Evolutionary conservation across 345 rosid genomes (phyloP), one percentile per base, ranked within the genome.

Genomic region (Reutealis trisperma): DNA sequence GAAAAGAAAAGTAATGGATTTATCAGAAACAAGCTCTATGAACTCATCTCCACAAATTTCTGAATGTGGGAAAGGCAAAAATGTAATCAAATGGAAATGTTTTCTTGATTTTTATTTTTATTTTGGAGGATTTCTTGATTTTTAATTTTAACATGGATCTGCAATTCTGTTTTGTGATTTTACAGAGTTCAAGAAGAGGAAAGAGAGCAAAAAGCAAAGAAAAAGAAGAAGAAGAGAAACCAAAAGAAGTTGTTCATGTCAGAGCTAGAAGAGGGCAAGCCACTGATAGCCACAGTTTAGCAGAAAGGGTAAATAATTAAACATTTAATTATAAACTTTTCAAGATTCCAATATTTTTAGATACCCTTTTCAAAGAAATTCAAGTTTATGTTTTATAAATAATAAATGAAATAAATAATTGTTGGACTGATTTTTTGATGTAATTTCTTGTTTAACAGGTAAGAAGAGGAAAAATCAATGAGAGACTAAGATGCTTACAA

Each of bases 231-330:
- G 85, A 83, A 74, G 77, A 79, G 67, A 84, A 82, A 76, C 84
- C 88, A 44, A 87, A 80, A 78, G 94, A 90, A 72, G 96, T 91
- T 37, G 92, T 94, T 84, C 98, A 92, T 79, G 97, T 94, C 30
- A 92, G 98, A 89, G 98, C 98, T 54, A 84, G 92, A 85, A 89
- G 97, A 84, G 98, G 98, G 70, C 95, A 94, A 86, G 98, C 98
- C 75, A 94, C 97, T 71, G 94, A 92, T 77, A 94, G 90, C 76
- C 98, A 94, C 83, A 94, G 98, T 85, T 88, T 94, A 81, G 95
- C 98, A 8, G 98, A 94, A 84, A 84, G 98, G 91, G 98, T 93
- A 83, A 69, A 4, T 34, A 34, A 34, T 34, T 34, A 34, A 34
- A 34, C 37, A 34, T 34, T 34, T 12, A 57, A 19, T 32, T 32